Base-by-base conservation (phyloP, 2,329 filamentous ascomycete genomes). In the Fusarium citri region DNA sequence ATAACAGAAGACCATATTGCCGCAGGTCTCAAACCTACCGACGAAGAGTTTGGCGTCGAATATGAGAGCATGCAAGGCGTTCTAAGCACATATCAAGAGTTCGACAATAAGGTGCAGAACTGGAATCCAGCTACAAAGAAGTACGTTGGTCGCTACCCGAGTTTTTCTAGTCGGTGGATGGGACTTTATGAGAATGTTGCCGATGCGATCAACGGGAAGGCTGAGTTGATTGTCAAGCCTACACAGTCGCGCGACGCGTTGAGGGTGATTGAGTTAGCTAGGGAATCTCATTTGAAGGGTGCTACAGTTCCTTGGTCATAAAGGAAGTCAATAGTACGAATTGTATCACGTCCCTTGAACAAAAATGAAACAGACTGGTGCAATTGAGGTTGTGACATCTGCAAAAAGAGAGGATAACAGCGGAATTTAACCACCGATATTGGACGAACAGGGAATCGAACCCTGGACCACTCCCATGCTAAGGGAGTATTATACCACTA, bases 141-240 rank as follows among this genome's bases (percentile, higher is more conserved):
- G 59, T 83, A 79, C 37, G 72, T 76, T 0, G 82, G 81, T 0
- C 74, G 70, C 46, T 82, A 79, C 57, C 79, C 81, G 1, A 84
- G 78, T 41, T 51, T 81, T 22, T 77, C 73, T 0, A 82, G 83
- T 0, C 74, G 76, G 31, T 83, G 81, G 71, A 64, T 79, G 40
- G 80, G 79, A 0, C 76, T 80, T 16, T 84, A 84, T 61, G 77
- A 80, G 30, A 81, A 83, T 65, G 80, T 80, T 1, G 68, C 68
- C 0, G 72, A 78, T 12, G 79, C 82, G 0, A 80, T 84, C 22
- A 74, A 77, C 14, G 81, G 82, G 0, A 76, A 78, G 55, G 77
- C 63, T 2, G 78, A 82, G 61, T 42, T 83, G 6, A 72, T 73
- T n/a, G 81, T 84, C 1, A 79, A 81, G 56, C 76, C 82, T 0